Percentiles rank a stretch among this genome's conserved stretches.
Conservation (phyloP, 768 basidiomycete genomes). For the Lentinus brumalis region DNA sequence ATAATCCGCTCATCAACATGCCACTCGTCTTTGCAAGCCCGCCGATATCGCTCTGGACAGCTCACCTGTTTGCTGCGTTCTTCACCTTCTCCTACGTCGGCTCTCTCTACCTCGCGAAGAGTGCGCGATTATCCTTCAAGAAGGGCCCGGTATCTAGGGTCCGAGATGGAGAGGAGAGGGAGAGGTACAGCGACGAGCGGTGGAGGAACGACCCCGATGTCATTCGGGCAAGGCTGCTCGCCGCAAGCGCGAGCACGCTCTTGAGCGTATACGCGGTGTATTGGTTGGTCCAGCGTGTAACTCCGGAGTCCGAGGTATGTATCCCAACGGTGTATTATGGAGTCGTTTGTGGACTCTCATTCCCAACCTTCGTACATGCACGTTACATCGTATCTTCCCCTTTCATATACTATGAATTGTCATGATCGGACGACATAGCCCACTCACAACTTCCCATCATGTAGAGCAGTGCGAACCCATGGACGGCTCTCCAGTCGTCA, state of each 20-base stretch:
- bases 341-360: no score
- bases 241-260: slow-evolving; percentile 65
- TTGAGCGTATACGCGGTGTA: slow-evolving; percentile 57
- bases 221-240: slow-evolving; percentile 74
- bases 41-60: slow-evolving; percentile 28
- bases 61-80: slow-evolving; percentile 57
- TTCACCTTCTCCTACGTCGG: slow-evolving; percentile 78
- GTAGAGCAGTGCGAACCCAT: not conserved
- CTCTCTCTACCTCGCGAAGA: slow-evolving; percentile 75
- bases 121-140: slow-evolving; percentile 57
- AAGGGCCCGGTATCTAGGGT: slow-evolving; percentile 27
- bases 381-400: no score
- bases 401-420: no score
- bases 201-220: slow-evolving; percentile 86
- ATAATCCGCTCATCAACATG: slow-evolving; percentile 1
- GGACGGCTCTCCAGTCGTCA: slow-evolving; percentile 32
- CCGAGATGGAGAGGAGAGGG: slow-evolving; percentile 28
- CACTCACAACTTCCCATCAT: not conserved
- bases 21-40: slow-evolving; percentile 22
- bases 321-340: not conserved
- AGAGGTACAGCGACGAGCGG: slow-evolving; percentile 44
- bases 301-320: slow-evolving; percentile 12
- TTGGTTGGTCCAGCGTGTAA: slow-evolving; percentile 37
- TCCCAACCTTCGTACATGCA: no score
- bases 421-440: not conserved